Evolutionary conservation across 2,329 filamentous ascomycete species (phyloP).

Genomic region (Colletotrichum musicola): DNA sequence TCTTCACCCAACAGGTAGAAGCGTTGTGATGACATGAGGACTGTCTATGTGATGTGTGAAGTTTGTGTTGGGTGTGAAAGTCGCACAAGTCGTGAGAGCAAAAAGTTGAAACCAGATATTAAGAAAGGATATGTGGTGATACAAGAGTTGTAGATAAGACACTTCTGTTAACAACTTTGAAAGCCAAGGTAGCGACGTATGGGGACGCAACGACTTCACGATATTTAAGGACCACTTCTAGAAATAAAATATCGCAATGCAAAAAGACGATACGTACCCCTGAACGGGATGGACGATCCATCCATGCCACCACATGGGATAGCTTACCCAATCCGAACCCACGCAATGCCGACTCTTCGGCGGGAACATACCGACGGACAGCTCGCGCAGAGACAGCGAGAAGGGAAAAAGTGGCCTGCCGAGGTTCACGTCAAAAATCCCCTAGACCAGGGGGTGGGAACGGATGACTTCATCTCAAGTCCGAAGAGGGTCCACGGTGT

Average conservation of each 20-base stretch:
- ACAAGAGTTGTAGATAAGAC: not conserved
- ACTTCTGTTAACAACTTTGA: not conserved
- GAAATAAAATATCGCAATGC: constrained; percentile 14
- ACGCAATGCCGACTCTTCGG: constrained; percentile 19
- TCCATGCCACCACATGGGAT: not conserved
- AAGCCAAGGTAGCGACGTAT: not conserved
- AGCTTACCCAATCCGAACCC: constrained; percentile 26
- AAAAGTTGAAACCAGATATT: not conserved
- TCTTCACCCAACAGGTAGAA: constrained; percentile 59
- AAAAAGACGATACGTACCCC: constrained; percentile 23
- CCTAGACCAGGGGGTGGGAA: not conserved
- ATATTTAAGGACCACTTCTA: constrained; percentile 27
- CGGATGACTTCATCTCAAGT: constrained; percentile 36
- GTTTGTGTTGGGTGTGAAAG: not conserved
- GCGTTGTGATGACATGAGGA: constrained; percentile 51
- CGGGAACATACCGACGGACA: constrained; percentile 23
- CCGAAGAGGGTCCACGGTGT: constrained; percentile 6
- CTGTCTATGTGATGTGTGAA: constrained; percentile 9
- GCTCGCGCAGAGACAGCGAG: not conserved
- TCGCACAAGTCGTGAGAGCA: not conserved
- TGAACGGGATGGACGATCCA: constrained; percentile 7
- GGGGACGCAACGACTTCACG: constrained; percentile 24
- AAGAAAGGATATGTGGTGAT: not conserved
- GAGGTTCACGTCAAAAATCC: constrained; percentile 29
- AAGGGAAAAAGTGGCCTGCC: constrained; percentile 35